phyloP scores from a whole-genome alignment of 345 rosid genomes.

The Litchi chinensis region DNA sequence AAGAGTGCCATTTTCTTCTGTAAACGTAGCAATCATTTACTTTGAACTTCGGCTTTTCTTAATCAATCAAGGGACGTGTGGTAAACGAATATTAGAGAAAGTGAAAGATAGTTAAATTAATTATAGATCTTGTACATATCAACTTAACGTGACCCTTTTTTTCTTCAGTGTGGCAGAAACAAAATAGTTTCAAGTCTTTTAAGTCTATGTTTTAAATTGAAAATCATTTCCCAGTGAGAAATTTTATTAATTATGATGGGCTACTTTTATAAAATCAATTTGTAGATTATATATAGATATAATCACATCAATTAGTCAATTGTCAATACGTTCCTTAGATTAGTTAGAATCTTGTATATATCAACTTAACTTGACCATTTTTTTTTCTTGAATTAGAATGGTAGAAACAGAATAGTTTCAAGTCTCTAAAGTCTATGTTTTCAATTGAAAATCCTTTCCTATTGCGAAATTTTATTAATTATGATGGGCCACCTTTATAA shows the following conservation, averaged over 20 bases:
- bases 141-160: background rate
- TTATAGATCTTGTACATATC: background rate
- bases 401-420: background rate
- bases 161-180: background rate
- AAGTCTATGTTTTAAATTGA: background rate
- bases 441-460: background rate
- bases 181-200: background rate
- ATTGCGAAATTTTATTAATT: background rate
- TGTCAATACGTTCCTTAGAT: no score
- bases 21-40: background rate
- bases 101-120: background rate
- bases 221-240: background rate
- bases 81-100: background rate
- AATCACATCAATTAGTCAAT: background rate
- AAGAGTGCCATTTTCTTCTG: no score
- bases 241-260: background rate
- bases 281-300: background rate
- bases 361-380: background rate
- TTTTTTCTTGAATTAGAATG: background rate
- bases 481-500: background rate
- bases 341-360: background rate
- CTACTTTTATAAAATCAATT: background rate
- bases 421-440: background rate
- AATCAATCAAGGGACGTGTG: background rate
- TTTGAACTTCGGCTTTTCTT: slow-evolving; percentile 5